Base-by-base conservation (phyloP, 441 rosid genomes). In the Biscutella laevigata region DNA sequence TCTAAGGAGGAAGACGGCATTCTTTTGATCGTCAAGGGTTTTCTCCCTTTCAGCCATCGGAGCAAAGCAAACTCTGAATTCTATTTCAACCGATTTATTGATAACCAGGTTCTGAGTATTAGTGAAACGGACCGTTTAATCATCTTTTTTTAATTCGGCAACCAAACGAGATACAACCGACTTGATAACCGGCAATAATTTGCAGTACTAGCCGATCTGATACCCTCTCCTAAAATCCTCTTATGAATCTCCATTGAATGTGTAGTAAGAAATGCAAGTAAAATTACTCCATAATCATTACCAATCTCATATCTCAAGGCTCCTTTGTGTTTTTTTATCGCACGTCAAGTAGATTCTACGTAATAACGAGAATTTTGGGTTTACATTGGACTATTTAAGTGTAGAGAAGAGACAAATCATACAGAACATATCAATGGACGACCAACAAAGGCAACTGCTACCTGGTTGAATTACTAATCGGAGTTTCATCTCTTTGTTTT, bases 11-110 rank as follows among this genome's bases (percentile, higher is more conserved):
- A 53, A 44, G 60, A 62, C 53, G 67, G 60, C 60, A 52, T 53
- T 49, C 50, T 49, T 61, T 51, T 34, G 59, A 43, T 61, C 59
- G 66, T 43, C 38, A 43, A 61, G 53, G 60, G 67, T 52, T 61
- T 53, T 61, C 53, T 33, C n/a, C n/a, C n/a, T n/a, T n/a, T n/a
- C n/a, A n/a, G 35, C 14, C 44, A 51, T 14, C 59, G 66, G 66
- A 61, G 53, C 52, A 42, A 60, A 9, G n/a, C n/a, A n/a, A n/a
- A n/a, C 10, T 17, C 38, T 52, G 28, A 4, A 20, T 26, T n/a
- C 41, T 10, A 42, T 13, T 5, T 22, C 12, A 53, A 5, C 46
- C 67, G 59, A 59, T 40, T 50, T 7, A 10, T 2, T 2, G 2
- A 4, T 51, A 8, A 33, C 51, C 59, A 58, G 51, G 52, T 12